Evolutionary conservation across 192 early-diverging fungal species (phyloP).

Genomic region (Backusella westeae): DNA sequence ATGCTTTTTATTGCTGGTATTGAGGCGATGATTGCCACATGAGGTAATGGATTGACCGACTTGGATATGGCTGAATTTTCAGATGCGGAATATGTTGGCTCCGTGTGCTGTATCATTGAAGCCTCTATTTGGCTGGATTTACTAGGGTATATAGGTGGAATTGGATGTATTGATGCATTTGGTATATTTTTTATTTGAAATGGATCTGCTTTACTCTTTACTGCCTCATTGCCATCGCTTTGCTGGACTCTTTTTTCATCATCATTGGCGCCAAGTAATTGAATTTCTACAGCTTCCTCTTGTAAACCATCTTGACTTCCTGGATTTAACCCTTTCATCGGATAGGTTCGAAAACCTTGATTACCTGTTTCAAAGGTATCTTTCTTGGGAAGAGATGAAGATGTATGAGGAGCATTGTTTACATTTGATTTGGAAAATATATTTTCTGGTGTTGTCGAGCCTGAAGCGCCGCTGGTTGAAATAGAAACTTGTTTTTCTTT

Average conservation of each 20-base stretch:
- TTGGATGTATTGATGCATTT: not conserved
- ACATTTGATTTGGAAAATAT: not conserved
- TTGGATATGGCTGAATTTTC: not conserved
- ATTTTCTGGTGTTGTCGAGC: not conserved
- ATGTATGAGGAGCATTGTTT: not conserved
- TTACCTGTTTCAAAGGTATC: not conserved
- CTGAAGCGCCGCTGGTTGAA: not conserved
- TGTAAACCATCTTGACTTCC: not conserved
- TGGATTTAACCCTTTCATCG: not conserved
- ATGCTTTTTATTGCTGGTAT: not conserved
- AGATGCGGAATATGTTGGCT: not conserved
- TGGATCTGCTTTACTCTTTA: not conserved
- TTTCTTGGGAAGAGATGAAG: not conserved
- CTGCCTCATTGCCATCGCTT: not conserved
- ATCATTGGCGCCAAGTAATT: not conserved
- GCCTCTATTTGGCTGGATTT: not conserved
- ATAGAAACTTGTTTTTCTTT: not conserved
- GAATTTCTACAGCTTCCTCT: not conserved
- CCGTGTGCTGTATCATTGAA: not conserved
- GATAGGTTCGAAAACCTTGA: not conserved
- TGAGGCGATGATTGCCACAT: not conserved
- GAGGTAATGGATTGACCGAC: not conserved
- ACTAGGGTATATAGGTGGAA: not conserved
- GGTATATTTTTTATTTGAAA: not conserved
- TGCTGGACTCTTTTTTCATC: not conserved